Evolutionary conservation across 2,329 filamentous ascomycete genomes (phyloP), one percentile per base, ranked within the genome.

Genomic region (Beauveria caledonica): DNA sequence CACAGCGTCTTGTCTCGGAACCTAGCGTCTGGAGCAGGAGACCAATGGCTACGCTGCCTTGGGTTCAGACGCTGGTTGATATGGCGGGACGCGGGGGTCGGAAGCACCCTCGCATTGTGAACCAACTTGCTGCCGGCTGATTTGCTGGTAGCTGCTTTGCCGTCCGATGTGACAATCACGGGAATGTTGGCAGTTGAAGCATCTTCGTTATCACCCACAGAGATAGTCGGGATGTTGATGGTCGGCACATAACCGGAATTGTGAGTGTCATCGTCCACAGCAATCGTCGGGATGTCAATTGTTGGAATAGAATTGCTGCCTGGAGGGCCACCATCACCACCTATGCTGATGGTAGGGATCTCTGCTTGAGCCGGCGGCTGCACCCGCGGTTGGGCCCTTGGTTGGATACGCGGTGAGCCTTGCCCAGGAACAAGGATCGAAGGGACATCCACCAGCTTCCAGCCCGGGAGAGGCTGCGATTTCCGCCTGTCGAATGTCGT

Each of bases 1-100:
- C 94, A 99, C 50, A 86, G 82, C 8, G 90, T 89, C 7, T 87
- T 88, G 60, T 78, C 77, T 68, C 84, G 77, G 66, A 74, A 74
- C 58, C 68, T 71, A 63, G 68, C 73, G 4, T 75, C 76, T 1
- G 78, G 76, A 3, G 78, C 81, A 1, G 82, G 82, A 2, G 82
- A 85, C 84, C 83, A 86, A 65, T 86, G 83, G n/a, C 80, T 73
- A 40, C 74, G 75, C 17, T 77, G 74, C 33, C 74, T 74, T 51
- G 75, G 76, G 42, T 73, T 72, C 45, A 71, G 70, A 40, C 71
- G 72, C 48, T 72, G 63, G 17, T 68, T 68, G 15, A 69, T 65
- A 7, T 67, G 69, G 2, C 67, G 69, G 40, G 71, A 69, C 19
- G 72, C 72, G 5, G 81, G 81, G 2, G 73, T 76, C 0, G 82